These are phyloP conservation scores for Podospora conica DNA, from an alignment of 495 filamentous ascomycete species.

Conservation along the genomic window DNA sequence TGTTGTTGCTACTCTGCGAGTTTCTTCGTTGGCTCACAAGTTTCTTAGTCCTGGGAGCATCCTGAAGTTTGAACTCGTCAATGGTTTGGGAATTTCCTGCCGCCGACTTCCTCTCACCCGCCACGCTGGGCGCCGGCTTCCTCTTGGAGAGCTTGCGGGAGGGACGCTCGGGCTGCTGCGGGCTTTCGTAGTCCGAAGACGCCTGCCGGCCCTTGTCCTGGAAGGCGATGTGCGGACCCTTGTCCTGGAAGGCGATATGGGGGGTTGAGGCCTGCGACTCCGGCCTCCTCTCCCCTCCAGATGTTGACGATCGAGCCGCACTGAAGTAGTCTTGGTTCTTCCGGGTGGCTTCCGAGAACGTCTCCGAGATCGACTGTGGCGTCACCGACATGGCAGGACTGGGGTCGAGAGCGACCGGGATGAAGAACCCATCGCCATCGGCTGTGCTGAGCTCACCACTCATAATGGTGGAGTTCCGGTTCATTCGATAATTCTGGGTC, in stretches of 20 bases:
- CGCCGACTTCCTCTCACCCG: conserved; percentile 37
- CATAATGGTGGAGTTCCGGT: conserved; percentile 64
- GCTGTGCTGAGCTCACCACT: conserved; percentile 54
- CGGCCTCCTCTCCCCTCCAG: conserved; percentile 28
- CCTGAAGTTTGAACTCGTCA: conserved; percentile 68
- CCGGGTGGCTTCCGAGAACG: conserved; percentile 33
- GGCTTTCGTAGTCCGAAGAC: conserved; percentile 45
- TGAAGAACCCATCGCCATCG: conserved; percentile 71
- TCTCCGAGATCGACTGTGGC: conserved; percentile 52
- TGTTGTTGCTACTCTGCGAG: conserved; percentile 47
- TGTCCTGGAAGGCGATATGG: conserved; percentile 66
- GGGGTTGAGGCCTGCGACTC: conserved; percentile 55
- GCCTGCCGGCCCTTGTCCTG: conserved; percentile 74
- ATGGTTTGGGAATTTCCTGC: conserved; percentile 22
- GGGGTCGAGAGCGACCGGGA: conserved; percentile 86
- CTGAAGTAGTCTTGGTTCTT: conserved; percentile 50
- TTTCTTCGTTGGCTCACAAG: conserved; percentile 53
- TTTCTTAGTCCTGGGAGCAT: conserved; percentile 65
- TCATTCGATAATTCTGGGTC: conserved; percentile 69
- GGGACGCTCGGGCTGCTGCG: conserved; percentile 33
- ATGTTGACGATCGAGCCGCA: conserved; percentile 21
- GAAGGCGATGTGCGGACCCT: conserved; percentile 47
- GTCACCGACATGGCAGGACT: conserved; percentile 59
- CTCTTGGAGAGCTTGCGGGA: conserved; percentile 43
- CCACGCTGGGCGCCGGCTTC: conserved; percentile 36